Conservation (phyloP, 1,284 basidiomycete species). For the Ganoderma sp. region DNA sequence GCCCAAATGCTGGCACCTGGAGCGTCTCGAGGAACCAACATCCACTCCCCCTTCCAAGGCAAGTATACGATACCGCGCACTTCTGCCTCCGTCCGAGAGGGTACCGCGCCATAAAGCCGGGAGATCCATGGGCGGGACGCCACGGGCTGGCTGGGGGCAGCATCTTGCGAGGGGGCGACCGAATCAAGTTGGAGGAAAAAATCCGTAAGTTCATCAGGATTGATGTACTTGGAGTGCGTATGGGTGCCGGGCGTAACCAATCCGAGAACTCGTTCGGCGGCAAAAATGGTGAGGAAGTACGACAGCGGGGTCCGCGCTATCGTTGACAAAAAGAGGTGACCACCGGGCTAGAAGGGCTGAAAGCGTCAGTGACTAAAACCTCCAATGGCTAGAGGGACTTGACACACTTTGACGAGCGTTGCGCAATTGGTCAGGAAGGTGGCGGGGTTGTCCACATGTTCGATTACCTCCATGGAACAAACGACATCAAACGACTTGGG, state of each 20-base stretch:
- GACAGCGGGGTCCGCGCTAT: constrained; percentile 93
- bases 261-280: constrained; percentile 86
- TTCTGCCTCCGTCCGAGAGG: constrained; percentile 74
- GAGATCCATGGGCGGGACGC: constrained; percentile 50
- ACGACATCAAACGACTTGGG: constrained; percentile 86
- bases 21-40: constrained; percentile 63
- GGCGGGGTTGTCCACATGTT: constrained; percentile 94
- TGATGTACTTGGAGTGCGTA: constrained; percentile 90
- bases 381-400: constrained; percentile 3
- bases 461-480: constrained; percentile 97
- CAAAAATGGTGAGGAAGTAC: constrained; percentile 88
- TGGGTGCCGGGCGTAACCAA: constrained; percentile 92
- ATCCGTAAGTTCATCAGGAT: constrained; percentile 84
- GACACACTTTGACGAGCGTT: constrained; percentile 80
- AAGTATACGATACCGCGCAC: constrained; percentile 84
- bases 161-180: constrained; percentile 31
- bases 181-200: constrained; percentile 77
- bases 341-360: constrained; percentile 74
- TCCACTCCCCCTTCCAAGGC: constrained; percentile 79
- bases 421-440: constrained; percentile 85
- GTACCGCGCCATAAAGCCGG: constrained; percentile 47
- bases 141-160: constrained; percentile 24
- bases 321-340: constrained; percentile 96
- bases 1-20: constrained; percentile 61
- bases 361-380: not conserved